Base-by-base conservation (phyloP, 331 rosid genomes). In the Rhamnella rubrinervis region DNA sequence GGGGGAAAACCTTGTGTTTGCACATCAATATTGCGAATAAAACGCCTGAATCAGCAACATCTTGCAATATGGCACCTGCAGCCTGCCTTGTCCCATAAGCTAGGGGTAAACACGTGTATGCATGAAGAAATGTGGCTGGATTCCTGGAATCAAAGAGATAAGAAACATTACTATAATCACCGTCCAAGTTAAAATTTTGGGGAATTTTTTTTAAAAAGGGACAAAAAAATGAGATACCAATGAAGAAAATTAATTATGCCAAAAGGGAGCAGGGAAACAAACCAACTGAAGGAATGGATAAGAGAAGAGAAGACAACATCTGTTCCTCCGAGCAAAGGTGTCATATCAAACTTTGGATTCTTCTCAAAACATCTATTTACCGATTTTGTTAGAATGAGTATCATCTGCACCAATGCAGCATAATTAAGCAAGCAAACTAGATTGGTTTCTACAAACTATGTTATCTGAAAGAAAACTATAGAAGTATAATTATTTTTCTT, bases 271-370 rank as follows among this genome's bases (percentile, higher is more conserved):
- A 58, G 67, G 79, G 91, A 89, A 80, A 92, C 98, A 68, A 78
- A 93, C 98, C 98, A 83, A 71, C 85, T 79, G 83, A 93, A 90
- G 66, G 93, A 93, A 76, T 86, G 97, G 83, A 93, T 85, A 71
- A 93, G 89, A 17, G 97, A 88, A 55, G 98, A 86, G 96, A 93
- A 93, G 82, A 93, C 96, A 75, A 51, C 70, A 75, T 93, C 97
- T 19, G 98, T 93, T 84, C 97, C 98, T 75, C 98, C 98, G 70
- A 93, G 97, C 86, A 93, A 84, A 70, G 97, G 87, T 68, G 98
- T 85, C 97, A 90, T 93, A 72, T 93, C 98, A 83, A 93, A 93
- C 89, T 90, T 93, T 17, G 98, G 81, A 60, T 92, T 92, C 93
- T 87, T 92, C 92, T 90, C 98, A 79, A 92, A 92, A 83, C 93